phyloP scores from a whole-genome alignment of 495 filamentous ascomycete species.

The Penicillium pulvis region DNA sequence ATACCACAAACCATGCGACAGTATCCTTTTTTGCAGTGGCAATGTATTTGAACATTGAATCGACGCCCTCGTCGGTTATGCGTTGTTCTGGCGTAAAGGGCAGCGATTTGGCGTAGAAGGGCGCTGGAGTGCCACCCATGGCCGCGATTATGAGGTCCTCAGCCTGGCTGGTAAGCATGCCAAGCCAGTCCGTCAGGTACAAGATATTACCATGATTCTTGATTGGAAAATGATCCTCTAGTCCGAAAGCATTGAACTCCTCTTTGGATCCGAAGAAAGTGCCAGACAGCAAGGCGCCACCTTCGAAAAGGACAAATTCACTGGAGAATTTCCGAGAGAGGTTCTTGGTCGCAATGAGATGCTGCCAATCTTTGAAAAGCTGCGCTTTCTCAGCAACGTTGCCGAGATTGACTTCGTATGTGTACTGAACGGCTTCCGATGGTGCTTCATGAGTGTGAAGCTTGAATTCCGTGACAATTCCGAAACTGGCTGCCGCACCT shows the following conservation, averaged over 20 bases:
- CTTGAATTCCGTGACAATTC: constrained; percentile 50
- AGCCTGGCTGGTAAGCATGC: constrained; percentile 48
- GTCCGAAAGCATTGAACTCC: constrained; percentile 41
- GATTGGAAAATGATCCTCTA: constrained; percentile 35
- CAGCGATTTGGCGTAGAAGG: constrained; percentile 52
- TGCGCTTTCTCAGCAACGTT: constrained; percentile 23
- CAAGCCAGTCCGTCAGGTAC: constrained; percentile 59
- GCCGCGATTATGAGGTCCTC: constrained; percentile 40
- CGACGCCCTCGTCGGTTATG: constrained; percentile 37
- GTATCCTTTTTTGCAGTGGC: constrained; percentile 47
- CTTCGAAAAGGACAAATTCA: constrained; percentile 30
- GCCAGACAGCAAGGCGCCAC: constrained; percentile 36
- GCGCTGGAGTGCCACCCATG: constrained; percentile 35
- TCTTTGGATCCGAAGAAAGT: constrained; percentile 42
- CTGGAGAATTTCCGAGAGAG: constrained; percentile 56
- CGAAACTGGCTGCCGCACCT: constrained; percentile 48
- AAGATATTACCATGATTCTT: constrained; percentile 29
- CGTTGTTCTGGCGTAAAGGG: constrained; percentile 51
- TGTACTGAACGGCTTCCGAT: constrained; percentile 36
- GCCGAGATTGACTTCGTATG: constrained; percentile 42
- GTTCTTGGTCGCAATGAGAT: constrained; percentile 35
- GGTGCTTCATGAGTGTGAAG: constrained; percentile 44
- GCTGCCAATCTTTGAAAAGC: constrained; percentile 45
- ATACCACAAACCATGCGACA: constrained; percentile 46
- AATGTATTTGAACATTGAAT: constrained; percentile 44